Evolutionary conservation across 345 rosid genomes (phyloP), one percentile per base, ranked within the genome.

Genomic region (Populus deltoides): DNA sequence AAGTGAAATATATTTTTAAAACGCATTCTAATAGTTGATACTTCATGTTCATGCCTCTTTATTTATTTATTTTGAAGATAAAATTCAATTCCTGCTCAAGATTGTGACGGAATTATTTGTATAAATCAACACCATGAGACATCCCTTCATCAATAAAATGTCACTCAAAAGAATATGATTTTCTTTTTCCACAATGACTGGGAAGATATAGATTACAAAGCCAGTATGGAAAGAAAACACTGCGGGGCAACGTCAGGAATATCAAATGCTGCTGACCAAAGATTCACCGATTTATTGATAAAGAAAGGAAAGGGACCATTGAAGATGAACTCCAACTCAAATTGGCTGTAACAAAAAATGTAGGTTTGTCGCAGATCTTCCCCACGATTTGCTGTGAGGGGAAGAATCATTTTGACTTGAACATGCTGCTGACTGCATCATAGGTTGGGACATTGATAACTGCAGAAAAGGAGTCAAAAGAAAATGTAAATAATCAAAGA

Each of bases 381-480:
- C 73, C 73, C 6, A 59, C 36, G 36, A 33, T 79, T 73, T 53
- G 76, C 66, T 8, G 31, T 27, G 13, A 16, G 13, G 36, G 71
- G 17, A 6, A 33, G 24, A 13, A 66, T 82, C 70, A 82, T 82
- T 86, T 81, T 24, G 76, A 78, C 68, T 84, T 85, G 88, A 92
- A 89, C 81, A 82, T 86, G 79, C 87, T 75, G 91, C 90, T 82
- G 71, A 92, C 84, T 13, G 87, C 73, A 71, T 90, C 94, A 55
- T 94, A 92, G 84, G 85, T 92, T 63, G 97, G 97, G 79, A 92
- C 88, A 81, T 81, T 68, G 62, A 74, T 61, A 81, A 90, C 90
- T 90, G 89, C 81, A 83, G 75, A 74, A 61, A 3, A 25, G 18
- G 16, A 22, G 72, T 36, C 4, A 16, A 69, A 67, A 24, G 9